These are phyloP conservation scores for Eucalyptus camaldulensis DNA, from an alignment of 345 rosid species.

Conservation along the genomic window DNA sequence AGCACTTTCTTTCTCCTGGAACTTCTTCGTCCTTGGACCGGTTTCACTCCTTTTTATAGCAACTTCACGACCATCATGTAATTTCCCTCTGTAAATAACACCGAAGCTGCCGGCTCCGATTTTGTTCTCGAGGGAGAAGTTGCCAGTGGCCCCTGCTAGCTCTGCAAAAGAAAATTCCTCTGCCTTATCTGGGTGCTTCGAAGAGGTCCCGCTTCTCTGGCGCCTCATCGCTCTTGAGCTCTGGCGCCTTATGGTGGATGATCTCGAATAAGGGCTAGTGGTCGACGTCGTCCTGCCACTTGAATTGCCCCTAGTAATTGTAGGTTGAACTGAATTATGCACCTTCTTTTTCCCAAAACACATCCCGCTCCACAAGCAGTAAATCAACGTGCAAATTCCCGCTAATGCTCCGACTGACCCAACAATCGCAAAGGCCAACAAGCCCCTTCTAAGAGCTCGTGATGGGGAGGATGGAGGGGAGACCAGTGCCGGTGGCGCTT, in stretches of 20 bases:
- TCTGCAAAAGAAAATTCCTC: slow-evolving; percentile 63
- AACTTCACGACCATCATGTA: slow-evolving; percentile 67
- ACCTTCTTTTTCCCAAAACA: slow-evolving; percentile 80
- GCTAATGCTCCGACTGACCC: slow-evolving; percentile 63
- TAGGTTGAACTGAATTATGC: slow-evolving; percentile 92
- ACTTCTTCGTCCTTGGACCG: slow-evolving; percentile 42
- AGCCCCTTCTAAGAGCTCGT: slow-evolving; percentile 29
- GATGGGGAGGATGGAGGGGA: slow-evolving; percentile 21
- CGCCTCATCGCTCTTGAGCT: slow-evolving; percentile 68
- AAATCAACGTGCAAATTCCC: slow-evolving; percentile 48
- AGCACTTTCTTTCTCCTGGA: slow-evolving; percentile 88
- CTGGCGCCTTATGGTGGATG: slow-evolving; percentile 67
- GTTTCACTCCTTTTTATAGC: slow-evolving; percentile 90
- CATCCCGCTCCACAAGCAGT: slow-evolving; percentile 67
- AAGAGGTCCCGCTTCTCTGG: slow-evolving; percentile 91
- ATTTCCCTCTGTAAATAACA: slow-evolving; percentile 64
- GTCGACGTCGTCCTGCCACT: slow-evolving; percentile 29
- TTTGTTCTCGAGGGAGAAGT: slow-evolving; percentile 67
- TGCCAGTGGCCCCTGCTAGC: slow-evolving; percentile 67
- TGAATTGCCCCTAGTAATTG: slow-evolving; percentile 49
- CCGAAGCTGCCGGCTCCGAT: slow-evolving; percentile 93
- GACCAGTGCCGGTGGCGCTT: not conserved
- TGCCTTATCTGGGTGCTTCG: slow-evolving; percentile 67
- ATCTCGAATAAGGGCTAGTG: slow-evolving; percentile 43
- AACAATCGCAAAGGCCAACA: slow-evolving; percentile 58